Evolutionary conservation across 805 yeast genomes (phyloP).

Genomic region (Hanseniaspora guilliermondii): DNA sequence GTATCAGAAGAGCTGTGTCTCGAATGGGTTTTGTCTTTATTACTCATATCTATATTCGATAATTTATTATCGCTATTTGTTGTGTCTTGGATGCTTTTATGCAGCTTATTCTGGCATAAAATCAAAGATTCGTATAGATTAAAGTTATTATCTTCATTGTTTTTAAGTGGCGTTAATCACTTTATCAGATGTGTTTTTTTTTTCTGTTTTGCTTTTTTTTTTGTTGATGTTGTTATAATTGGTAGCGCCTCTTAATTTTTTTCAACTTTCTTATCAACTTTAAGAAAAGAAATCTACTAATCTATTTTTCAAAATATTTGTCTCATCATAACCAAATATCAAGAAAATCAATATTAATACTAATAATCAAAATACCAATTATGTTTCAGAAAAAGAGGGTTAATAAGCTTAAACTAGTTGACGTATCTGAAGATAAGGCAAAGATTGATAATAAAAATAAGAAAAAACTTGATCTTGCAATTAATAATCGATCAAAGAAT

Average conservation of each 20-base stretch:
- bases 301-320: background rate
- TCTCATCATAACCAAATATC: background rate
- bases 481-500: background rate
- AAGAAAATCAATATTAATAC: background rate
- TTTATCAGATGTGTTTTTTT: no score
- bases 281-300: no score
- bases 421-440: background rate
- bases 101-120: no score
- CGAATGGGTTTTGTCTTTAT: background rate
- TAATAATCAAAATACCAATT: background rate
- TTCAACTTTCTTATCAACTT: no score
- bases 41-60: background rate
- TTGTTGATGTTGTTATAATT: no score
- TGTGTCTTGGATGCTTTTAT: no score
- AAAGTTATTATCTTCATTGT: no score
- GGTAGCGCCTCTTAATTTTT: no score
- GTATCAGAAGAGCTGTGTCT: background rate
- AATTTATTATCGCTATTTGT: no score
- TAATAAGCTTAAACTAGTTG: background rate
- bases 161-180: no score
- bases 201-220: no score
- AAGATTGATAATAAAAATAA: background rate
- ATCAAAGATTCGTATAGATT: no score
- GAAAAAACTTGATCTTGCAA: background rate
- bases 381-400: slow-evolving; percentile 10